These are phyloP conservation scores for Hanseniaspora uvarum DNA, from an alignment of 1,139 yeast species.

Conservation along the genomic window DNA sequence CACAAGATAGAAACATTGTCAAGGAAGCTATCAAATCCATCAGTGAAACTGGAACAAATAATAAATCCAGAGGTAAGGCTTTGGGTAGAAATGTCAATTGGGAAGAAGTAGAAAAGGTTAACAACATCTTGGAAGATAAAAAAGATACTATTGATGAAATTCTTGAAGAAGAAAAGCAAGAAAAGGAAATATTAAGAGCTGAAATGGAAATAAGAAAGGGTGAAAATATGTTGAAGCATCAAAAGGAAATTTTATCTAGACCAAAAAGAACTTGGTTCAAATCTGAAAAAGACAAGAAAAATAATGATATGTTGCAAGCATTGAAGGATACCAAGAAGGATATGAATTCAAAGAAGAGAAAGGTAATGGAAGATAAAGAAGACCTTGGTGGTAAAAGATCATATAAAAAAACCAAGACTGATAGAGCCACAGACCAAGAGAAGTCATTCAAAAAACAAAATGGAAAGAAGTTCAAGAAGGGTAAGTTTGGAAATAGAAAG, in stretches of 20 bases:
- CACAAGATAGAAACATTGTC: conserved; percentile 76
- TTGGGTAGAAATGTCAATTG: conserved; percentile 82
- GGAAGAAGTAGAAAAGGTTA: conserved; percentile 63
- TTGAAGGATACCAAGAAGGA: conserved; percentile 39
- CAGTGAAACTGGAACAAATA: conserved; percentile 31
- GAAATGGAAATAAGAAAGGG: conserved; percentile 87
- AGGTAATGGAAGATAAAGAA: conserved; percentile 46
- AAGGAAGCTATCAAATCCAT: conserved; percentile 71
- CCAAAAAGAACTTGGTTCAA: conserved; percentile 98
- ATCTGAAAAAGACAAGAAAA: conserved; percentile 58
- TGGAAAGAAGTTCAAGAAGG: conserved; percentile 26
- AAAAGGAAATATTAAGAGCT: conserved; percentile 74
- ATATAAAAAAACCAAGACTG: conserved; percentile 62
- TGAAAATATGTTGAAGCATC: conserved; percentile 67
- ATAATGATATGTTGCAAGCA: conserved; percentile 29
- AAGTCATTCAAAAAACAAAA: conserved; percentile 34
- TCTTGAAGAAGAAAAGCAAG: conserved; percentile 75
- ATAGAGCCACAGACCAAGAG: conserved; percentile 44
- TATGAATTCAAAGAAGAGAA: conserved; percentile 47
- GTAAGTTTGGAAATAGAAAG: conserved; percentile 18
- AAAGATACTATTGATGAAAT: conserved; percentile 59
- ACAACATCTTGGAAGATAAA: conserved; percentile 50
- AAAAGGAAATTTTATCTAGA: conserved; percentile 72
- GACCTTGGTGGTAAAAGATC: conserved; percentile 39
- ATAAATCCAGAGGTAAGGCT: conserved; percentile 42